Evolutionary conservation across 768 basidiomycete species (phyloP).

Genomic region (Mycena alexandri): DNA sequence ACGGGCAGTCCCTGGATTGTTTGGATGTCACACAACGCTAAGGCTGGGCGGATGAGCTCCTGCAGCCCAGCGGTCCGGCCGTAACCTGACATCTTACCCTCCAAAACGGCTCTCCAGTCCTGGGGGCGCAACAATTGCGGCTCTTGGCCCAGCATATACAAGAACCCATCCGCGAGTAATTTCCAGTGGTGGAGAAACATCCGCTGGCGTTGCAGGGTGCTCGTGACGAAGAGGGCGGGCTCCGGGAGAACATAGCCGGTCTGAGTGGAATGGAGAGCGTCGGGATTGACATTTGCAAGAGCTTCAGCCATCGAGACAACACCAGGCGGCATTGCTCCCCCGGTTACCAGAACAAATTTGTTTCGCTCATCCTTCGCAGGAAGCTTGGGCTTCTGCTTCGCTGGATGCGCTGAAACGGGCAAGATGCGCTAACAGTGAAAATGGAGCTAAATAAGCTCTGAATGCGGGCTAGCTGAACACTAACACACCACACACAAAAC

Average conservation of each 20-base stretch:
- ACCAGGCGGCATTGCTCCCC: neutral
- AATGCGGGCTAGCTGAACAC: too few species aligned
- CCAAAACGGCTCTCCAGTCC: constrained; percentile 7
- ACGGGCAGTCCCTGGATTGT: too few species aligned
- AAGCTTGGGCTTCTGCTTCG: too few species aligned
- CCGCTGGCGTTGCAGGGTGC: neutral
- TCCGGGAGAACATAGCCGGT: neutral
- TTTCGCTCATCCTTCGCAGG: neutral
- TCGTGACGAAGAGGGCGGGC: neutral
- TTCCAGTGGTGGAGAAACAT: neutral
- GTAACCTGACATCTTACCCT: too few species aligned
- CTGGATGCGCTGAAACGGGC: too few species aligned
- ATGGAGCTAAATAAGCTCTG: too few species aligned
- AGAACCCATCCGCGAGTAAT: neutral
- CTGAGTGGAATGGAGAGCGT: too few species aligned
- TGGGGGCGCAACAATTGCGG: neutral
- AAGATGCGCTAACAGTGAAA: too few species aligned
- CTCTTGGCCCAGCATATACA: neutral
- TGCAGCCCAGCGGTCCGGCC: too few species aligned
- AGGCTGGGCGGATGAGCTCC: too few species aligned
- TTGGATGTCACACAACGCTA: too few species aligned
- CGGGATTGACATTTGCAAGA: neutral
- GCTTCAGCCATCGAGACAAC: neutral
- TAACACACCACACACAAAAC: too few species aligned
- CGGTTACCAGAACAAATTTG: neutral